These are phyloP conservation scores for Coemansia pectinata DNA, from an alignment of 192 early-diverging fungal species.

Conservation along the genomic window DNA sequence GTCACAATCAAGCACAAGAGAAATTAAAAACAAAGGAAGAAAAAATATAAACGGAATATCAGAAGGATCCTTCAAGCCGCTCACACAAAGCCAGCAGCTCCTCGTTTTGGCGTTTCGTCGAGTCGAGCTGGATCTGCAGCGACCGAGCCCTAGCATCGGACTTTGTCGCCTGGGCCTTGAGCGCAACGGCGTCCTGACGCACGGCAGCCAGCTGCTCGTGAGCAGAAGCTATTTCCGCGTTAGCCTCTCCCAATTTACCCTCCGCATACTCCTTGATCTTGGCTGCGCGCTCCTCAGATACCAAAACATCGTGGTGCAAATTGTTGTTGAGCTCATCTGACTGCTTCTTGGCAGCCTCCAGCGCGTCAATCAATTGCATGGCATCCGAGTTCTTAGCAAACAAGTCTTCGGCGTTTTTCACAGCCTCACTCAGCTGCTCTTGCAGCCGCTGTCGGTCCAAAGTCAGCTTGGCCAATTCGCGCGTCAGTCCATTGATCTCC, in stretches of 20 bases:
- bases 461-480: constrained; percentile 33
- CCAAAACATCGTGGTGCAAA: constrained; percentile 32
- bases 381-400: constrained; percentile 22
- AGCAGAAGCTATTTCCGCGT: constrained; percentile 20
- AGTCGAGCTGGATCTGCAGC: constrained; percentile 42
- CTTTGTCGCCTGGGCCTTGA: constrained; percentile 22
- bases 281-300: constrained; percentile 32
- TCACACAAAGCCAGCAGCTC: constrained; percentile 44
- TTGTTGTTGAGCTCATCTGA: constrained; percentile 23
- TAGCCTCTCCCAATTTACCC: constrained; percentile 25
- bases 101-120: constrained; percentile 43
- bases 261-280: constrained; percentile 42
- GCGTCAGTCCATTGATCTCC: constrained; percentile 26
- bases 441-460: constrained; percentile 32
- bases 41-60: neutral
- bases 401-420: constrained; percentile 17
- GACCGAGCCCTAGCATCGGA: constrained; percentile 30
- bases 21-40: neutral
- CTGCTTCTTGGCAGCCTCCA: constrained; percentile 16
- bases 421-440: constrained; percentile 22
- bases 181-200: constrained; percentile 14
- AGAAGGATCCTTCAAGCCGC: neutral
- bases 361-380: constrained; percentile 14
- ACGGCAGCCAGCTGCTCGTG: constrained; percentile 22
- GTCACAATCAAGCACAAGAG: neutral